These are phyloP conservation scores for Elaphomyces granulatus DNA, from an alignment of 495 filamentous ascomycete species.

Conservation along the genomic window DNA sequence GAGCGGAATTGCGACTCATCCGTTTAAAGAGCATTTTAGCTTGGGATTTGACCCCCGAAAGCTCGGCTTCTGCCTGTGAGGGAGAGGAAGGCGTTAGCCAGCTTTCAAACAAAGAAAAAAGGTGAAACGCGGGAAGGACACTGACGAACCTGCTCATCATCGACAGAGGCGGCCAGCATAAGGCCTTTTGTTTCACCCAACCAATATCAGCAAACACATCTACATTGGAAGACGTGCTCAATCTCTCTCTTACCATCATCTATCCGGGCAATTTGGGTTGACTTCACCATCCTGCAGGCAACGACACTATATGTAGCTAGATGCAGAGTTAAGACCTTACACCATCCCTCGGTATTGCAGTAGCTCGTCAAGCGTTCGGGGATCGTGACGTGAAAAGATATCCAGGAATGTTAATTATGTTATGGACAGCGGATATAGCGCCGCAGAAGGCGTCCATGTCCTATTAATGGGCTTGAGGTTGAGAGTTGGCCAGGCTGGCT, in stretches of 20 bases:
- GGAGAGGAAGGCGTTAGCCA: conserved; percentile 5
- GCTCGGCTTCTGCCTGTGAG: conserved; percentile 51
- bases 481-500: too few relatives aligned
- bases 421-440: too few relatives aligned
- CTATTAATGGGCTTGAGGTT: too few relatives aligned
- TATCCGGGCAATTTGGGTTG: conserved; percentile 84
- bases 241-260: conserved; percentile 52
- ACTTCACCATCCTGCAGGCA: conserved; percentile 80
- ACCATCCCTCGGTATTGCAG: too few relatives aligned
- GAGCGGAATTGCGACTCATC: conserved; percentile 73
- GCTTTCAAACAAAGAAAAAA: background rate
- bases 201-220: too few relatives aligned
- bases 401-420: too few relatives aligned
- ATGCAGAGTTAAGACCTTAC: too few relatives aligned
- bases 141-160: conserved; percentile 60
- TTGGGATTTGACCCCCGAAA: conserved; percentile 79
- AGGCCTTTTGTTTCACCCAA: conserved; percentile 58
- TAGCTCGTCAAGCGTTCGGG: too few relatives aligned
- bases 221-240: too few relatives aligned
- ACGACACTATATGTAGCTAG: too few relatives aligned
- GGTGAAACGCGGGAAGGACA: background rate
- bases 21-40: conserved; percentile 79
- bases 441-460: too few relatives aligned
- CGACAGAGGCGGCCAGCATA: conserved; percentile 87
- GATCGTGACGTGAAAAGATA: too few relatives aligned